These are phyloP conservation scores for Eimeria nieschulzi DNA, from an alignment of 169 alveolate genomes.

Conservation along the genomic window DNA sequence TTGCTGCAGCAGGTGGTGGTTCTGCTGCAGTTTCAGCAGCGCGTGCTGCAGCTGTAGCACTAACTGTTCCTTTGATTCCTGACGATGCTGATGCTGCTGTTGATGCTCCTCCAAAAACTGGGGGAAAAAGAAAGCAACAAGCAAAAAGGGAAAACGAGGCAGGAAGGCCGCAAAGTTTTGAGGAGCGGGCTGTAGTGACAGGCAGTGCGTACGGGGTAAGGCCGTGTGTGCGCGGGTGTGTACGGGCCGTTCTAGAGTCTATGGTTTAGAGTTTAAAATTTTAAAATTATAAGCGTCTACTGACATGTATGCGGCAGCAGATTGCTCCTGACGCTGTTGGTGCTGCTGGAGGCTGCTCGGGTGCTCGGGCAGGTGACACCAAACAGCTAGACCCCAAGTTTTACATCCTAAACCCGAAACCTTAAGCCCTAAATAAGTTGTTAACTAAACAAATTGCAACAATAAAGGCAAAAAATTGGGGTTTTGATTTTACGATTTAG, in stretches of 20 bases:
- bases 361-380: not conserved
- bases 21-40: not conserved
- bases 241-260: not conserved
- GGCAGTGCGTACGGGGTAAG: not conserved
- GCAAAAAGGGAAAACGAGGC: not conserved
- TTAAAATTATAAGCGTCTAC: no score
- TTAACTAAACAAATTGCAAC: not conserved
- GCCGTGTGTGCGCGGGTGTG: not conserved
- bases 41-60: not conserved
- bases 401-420: not conserved
- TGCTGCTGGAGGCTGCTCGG: not conserved
- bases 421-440: not conserved
- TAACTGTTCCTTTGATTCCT: not conserved
- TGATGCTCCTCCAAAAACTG: conserved; percentile 1
- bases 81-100: conserved; percentile 3
- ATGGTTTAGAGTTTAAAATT: not conserved
- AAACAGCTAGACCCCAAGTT: not conserved
- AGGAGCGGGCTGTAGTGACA: not conserved
- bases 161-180: not conserved
- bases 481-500: not conserved
- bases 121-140: no score
- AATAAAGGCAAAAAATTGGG: not conserved
- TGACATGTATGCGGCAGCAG: not conserved
- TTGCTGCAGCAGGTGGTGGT: conserved; percentile 11
- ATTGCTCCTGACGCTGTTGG: not conserved